phyloP scores from a whole-genome alignment of 306 rosid genomes.

The Glycyrrhiza uralensis region DNA sequence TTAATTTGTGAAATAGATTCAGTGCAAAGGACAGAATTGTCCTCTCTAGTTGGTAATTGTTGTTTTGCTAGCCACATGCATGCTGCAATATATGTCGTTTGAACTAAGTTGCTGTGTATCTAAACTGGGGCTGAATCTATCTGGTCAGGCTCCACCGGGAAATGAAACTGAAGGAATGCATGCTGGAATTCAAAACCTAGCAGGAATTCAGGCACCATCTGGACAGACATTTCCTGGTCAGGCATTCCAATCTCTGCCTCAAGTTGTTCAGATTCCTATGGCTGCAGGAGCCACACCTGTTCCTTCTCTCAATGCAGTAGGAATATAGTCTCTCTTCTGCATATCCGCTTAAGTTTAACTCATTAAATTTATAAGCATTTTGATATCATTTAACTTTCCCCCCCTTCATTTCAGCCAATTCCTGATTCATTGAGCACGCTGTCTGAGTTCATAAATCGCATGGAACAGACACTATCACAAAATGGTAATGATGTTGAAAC shows the following conservation, averaged over 20 bases:
- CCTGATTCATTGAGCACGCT: slow-evolving; percentile 80
- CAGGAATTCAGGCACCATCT: slow-evolving; percentile 58
- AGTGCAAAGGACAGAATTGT: slow-evolving; percentile 4
- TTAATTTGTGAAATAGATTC: slow-evolving; percentile 10
- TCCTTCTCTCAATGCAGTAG: slow-evolving; percentile 72
- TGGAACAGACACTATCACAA: slow-evolving; percentile 72
- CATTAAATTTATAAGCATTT: background rate
- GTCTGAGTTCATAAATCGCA: slow-evolving; percentile 72
- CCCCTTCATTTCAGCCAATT: slow-evolving; percentile 63
- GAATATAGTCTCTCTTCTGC: slow-evolving; percentile 16
- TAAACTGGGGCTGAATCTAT: slow-evolving; percentile 36
- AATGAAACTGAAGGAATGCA: slow-evolving; percentile 49
- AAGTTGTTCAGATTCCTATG: slow-evolving; percentile 62
- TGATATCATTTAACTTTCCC: background rate
- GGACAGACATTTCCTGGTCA: slow-evolving; percentile 66
- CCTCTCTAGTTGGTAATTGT: background rate
- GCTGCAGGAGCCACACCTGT: slow-evolving; percentile 61
- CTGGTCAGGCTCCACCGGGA: slow-evolving; percentile 53
- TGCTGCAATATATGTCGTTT: slow-evolving; percentile 8
- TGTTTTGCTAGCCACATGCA: slow-evolving; percentile 2
- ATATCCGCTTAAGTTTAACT: slow-evolving; percentile 2
- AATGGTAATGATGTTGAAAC: slow-evolving; percentile 46
- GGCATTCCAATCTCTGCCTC: slow-evolving; percentile 69
- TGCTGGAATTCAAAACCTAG: slow-evolving; percentile 43
- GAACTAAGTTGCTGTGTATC: slow-evolving; percentile 8